Percentiles rank a stretch among this genome's conserved stretches.
These are phyloP conservation scores for Knoxia roxburghii DNA, from an alignment of 257 asterid species.

Conservation along the genomic window DNA sequence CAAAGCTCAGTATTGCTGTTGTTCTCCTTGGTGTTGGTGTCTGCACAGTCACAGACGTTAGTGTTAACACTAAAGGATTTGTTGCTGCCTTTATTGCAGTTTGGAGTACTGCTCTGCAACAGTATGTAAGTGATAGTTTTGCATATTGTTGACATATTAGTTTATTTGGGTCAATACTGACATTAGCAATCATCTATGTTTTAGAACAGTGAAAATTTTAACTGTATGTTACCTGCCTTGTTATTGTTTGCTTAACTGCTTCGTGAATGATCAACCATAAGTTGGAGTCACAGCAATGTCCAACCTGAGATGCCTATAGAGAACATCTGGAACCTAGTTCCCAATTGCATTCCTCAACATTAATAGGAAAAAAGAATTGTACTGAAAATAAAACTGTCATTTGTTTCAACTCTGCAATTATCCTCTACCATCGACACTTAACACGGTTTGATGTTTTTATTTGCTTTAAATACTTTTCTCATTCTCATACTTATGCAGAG, in stretches of 20 bases:
- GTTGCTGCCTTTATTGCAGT: slow-evolving; percentile 89
- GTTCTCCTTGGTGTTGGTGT: slow-evolving; percentile 94
- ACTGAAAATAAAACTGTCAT: background rate
- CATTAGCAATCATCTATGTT: background rate
- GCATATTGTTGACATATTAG: background rate
- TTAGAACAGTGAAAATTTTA: background rate
- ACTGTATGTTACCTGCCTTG: background rate
- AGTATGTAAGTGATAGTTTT: slow-evolving; percentile 68
- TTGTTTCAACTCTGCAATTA: background rate
- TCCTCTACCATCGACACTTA: no score
- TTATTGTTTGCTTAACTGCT: background rate
- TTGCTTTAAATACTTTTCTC: background rate
- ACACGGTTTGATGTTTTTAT: background rate
- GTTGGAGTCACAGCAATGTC: background rate
- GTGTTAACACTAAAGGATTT: slow-evolving; percentile 86
- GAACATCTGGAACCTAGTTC: background rate
- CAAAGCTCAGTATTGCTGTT: slow-evolving; percentile 77
- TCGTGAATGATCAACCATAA: background rate
- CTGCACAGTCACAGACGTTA: slow-evolving; percentile 90
- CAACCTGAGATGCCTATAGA: background rate
- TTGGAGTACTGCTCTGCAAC: slow-evolving; percentile 92
- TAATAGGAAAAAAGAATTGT: background rate
- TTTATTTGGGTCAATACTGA: background rate
- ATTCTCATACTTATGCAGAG: no score
- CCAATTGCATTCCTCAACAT: background rate